Evolutionary conservation across 768 basidiomycete species (phyloP).

Genomic region (Mycena albidolilacea): DNA sequence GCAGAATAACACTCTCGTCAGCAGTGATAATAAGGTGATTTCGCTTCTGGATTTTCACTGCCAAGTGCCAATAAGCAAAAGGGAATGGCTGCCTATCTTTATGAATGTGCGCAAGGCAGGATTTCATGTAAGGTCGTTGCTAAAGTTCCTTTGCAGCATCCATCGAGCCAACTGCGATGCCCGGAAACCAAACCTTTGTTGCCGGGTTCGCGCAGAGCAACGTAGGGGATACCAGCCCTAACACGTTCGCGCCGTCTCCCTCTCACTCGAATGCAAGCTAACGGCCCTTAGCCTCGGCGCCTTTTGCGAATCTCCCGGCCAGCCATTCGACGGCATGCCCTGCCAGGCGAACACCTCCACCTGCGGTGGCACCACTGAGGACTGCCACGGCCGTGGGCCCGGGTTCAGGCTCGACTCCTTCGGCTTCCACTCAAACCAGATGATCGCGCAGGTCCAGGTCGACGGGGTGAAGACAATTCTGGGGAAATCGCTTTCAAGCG

Average conservation of each 20-base stretch:
- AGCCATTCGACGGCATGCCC: conserved; percentile 73
- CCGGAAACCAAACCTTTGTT: conserved; percentile 79
- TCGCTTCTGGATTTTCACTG: neutral
- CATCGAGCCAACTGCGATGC: conserved; percentile 74
- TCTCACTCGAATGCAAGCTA: conserved; percentile 1
- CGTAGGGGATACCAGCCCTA: conserved; percentile 85
- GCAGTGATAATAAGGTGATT: conserved; percentile 65
- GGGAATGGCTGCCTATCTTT: conserved; percentile 87
- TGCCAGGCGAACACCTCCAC: conserved; percentile 84
- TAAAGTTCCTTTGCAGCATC: conserved; percentile 56
- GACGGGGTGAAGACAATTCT: conserved; percentile 77
- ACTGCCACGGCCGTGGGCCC: conserved; percentile 85
- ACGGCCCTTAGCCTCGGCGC: conserved; percentile 67
- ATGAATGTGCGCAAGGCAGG: conserved; percentile 67
- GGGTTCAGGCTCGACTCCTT: conserved; percentile 74
- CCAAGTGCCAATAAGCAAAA: conserved; percentile 57
- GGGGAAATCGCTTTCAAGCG: conserved; percentile 60
- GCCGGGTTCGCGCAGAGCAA: conserved; percentile 88
- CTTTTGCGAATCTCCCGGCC: conserved; percentile 83
- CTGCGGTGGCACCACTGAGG: conserved; percentile 75
- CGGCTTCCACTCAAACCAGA: conserved; percentile 81
- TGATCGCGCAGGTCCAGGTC: conserved; percentile 81
- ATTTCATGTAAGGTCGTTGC: neutral
- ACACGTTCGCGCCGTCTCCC: conserved; percentile 67
- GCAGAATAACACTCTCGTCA: conserved; percentile 86